Evolutionary conservation across 345 rosid species (phyloP).

Genomic region (Chamaenerion angustifolium): DNA sequence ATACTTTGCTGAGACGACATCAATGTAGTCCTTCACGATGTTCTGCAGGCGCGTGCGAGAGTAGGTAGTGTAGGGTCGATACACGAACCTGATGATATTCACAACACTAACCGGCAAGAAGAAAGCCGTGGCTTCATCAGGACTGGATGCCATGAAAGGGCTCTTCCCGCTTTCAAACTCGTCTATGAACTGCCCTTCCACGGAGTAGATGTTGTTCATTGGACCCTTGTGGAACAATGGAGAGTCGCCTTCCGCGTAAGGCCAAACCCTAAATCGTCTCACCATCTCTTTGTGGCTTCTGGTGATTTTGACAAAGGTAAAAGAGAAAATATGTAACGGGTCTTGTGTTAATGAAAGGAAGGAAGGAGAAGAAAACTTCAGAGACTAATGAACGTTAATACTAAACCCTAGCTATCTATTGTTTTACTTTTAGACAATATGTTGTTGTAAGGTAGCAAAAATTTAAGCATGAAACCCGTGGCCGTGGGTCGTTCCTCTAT

Average conservation of each 20-base stretch:
- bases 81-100: constrained; percentile 30
- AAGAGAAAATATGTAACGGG: too few species aligned
- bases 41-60: constrained; percentile 36
- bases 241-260: constrained; percentile 54
- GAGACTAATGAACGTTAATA: too few species aligned
- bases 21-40: constrained; percentile 40
- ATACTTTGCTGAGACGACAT: constrained; percentile 20
- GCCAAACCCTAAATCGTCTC: constrained; percentile 52
- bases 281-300: constrained; percentile 68
- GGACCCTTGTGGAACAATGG: constrained; percentile 60
- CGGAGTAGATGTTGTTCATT: constrained; percentile 38
- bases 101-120: constrained; percentile 53
- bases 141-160: constrained; percentile 25
- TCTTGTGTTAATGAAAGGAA: too few species aligned
- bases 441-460: too few species aligned
- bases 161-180: constrained; percentile 33
- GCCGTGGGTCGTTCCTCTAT: too few species aligned
- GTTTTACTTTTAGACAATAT: too few species aligned
- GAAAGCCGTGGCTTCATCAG: constrained; percentile 35
- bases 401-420: too few species aligned
- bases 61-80: constrained; percentile 35
- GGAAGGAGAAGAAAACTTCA: too few species aligned
- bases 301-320: too few species aligned
- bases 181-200: constrained; percentile 61
- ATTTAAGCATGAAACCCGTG: too few species aligned